phyloP scores from a whole-genome alignment of 2,329 filamentous ascomycete species.

The Curvularia lunata region DNA sequence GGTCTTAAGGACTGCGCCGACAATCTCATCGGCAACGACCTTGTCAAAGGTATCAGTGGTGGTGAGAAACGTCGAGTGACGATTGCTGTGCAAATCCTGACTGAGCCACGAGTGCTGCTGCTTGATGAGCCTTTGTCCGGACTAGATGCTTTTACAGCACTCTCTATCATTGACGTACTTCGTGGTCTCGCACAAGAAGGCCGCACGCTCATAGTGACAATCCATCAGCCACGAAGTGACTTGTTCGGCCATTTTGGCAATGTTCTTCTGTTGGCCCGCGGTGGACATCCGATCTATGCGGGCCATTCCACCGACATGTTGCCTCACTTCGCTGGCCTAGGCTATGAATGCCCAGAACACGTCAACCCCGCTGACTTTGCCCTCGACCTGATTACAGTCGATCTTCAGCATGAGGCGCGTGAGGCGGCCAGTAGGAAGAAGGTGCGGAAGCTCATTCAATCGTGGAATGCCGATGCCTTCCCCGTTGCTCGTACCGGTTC shows the following conservation, averaged over 20 bases:
- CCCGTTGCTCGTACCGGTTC: slow-evolving; percentile 33
- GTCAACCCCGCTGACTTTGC: slow-evolving; percentile 82
- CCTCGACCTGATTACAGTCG: slow-evolving; percentile 76
- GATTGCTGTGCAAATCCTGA: slow-evolving; percentile 79
- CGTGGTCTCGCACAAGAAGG: slow-evolving; percentile 74
- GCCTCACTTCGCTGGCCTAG: slow-evolving; percentile 65
- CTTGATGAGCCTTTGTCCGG: slow-evolving; percentile 80
- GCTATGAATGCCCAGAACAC: slow-evolving; percentile 69
- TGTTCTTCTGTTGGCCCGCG: slow-evolving; percentile 72
- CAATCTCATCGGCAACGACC: slow-evolving; percentile 73
- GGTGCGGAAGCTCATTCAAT: slow-evolving; percentile 66
- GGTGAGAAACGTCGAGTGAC: slow-evolving; percentile 80
- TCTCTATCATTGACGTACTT: slow-evolving; percentile 73
- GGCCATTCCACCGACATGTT: slow-evolving; percentile 70
- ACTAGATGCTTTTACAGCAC: slow-evolving; percentile 77
- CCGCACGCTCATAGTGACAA: slow-evolving; percentile 75
- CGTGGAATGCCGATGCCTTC: slow-evolving; percentile 57
- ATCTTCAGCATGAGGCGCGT: slow-evolving; percentile 68
- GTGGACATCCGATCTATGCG: slow-evolving; percentile 71
- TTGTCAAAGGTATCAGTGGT: slow-evolving; percentile 79
- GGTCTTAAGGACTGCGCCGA: slow-evolving; percentile 80
- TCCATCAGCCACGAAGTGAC: slow-evolving; percentile 78
- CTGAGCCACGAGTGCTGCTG: slow-evolving; percentile 73
- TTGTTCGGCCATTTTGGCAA: slow-evolving; percentile 75
- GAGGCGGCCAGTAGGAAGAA: slow-evolving; percentile 69